These are phyloP conservation scores for Psilocybe sp. DNA, from an alignment of 768 basidiomycete species.

Conservation along the genomic window DNA sequence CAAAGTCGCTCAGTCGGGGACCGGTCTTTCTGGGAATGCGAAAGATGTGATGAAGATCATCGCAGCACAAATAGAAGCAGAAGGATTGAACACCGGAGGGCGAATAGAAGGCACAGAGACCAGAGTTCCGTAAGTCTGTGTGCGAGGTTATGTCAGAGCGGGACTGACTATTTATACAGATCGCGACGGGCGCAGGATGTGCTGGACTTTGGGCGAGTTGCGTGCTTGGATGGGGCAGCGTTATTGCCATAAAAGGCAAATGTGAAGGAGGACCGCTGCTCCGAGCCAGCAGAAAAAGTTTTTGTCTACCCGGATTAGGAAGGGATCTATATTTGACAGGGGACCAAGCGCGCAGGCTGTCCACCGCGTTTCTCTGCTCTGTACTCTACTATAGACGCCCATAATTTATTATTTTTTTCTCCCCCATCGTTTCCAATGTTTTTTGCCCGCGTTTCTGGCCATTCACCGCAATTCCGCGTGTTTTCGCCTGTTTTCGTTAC, in stretches of 20 bases:
- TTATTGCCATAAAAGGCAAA: slow-evolving; percentile 42
- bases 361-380: slow-evolving; percentile 12
- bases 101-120: slow-evolving; percentile 30
- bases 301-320: slow-evolving; percentile 25
- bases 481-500: slow-evolving; percentile 29
- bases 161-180: slow-evolving; percentile 29
- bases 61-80: slow-evolving; percentile 57
- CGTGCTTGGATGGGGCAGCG: slow-evolving; percentile 51
- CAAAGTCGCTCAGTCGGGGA: slow-evolving; percentile 42
- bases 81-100: slow-evolving; percentile 49
- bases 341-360: slow-evolving; percentile 15
- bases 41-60: slow-evolving; percentile 55
- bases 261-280: slow-evolving; percentile 33
- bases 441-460: slow-evolving; percentile 5
- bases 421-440: slow-evolving; percentile 5
- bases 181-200: slow-evolving; percentile 41
- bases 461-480: slow-evolving; percentile 14
- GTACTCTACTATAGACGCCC: slow-evolving; percentile 8
- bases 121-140: slow-evolving; percentile 38
- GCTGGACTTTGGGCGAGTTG: slow-evolving; percentile 53
- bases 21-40: slow-evolving; percentile 36
- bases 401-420: slow-evolving; percentile 7
- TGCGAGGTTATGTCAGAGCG: slow-evolving; percentile 12
- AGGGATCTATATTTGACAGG: slow-evolving; percentile 17
- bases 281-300: slow-evolving; percentile 44